Percentiles rank a stretch among this genome's conserved stretches.
Evolutionary conservation across 768 basidiomycete genomes (phyloP).

Genomic region (Paxillus ammoniavirescens): DNA sequence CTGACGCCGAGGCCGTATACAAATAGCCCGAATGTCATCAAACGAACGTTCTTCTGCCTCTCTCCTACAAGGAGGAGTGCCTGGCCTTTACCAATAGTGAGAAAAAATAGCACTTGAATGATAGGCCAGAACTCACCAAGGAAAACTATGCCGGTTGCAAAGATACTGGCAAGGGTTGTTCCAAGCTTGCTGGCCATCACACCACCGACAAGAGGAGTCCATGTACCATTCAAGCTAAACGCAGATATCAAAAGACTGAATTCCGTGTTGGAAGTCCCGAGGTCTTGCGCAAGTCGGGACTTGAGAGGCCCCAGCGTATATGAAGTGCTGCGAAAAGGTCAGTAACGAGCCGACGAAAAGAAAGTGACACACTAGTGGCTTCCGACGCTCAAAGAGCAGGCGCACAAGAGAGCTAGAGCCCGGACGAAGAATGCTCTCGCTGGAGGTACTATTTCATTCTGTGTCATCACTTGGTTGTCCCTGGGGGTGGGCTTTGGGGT

Average conservation of each 20-base stretch:
- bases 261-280: slow-evolving; percentile 74
- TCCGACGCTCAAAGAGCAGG: slow-evolving; percentile 72
- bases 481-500: background rate
- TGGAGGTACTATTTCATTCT: slow-evolving; percentile 18
- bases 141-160: slow-evolving; percentile 74
- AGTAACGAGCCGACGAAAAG: background rate
- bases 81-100: slow-evolving; percentile 46
- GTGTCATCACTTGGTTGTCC: background rate
- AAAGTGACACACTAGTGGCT: slow-evolving; percentile 63
- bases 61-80: slow-evolving; percentile 66
- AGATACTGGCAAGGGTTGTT: slow-evolving; percentile 66
- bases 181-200: slow-evolving; percentile 68
- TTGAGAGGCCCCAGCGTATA: slow-evolving; percentile 81
- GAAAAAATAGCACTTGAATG: background rate
- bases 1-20: slow-evolving; percentile 78
- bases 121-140: slow-evolving; percentile 39
- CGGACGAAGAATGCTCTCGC: slow-evolving; percentile 49
- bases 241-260: slow-evolving; percentile 78
- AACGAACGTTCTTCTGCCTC: slow-evolving; percentile 52
- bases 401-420: slow-evolving; percentile 61
- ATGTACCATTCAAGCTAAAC: slow-evolving; percentile 69
- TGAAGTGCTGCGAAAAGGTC: slow-evolving; percentile 46
- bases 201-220: slow-evolving; percentile 80
- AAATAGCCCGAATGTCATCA: slow-evolving; percentile 77
- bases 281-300: slow-evolving; percentile 61